A percentile compares a stretch with the other conserved stretches of the same genome.
phyloP scores from a whole-genome alignment of 371 early-diverging fungal species.

The Basidiobolus meristosporus region DNA sequence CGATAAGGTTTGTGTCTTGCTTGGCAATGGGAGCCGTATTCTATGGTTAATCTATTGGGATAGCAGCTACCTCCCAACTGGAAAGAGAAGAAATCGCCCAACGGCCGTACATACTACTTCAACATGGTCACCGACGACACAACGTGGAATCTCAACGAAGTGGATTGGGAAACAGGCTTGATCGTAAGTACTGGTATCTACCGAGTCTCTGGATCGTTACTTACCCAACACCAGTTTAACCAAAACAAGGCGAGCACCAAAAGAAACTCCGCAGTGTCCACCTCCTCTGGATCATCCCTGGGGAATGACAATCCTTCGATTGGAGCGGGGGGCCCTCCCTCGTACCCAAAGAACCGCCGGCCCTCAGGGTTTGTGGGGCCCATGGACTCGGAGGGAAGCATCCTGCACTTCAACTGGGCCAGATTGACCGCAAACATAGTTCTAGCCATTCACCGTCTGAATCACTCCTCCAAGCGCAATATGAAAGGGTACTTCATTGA shows the following conservation, averaged over 20 bases:
- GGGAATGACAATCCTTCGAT: constrained; percentile 4
- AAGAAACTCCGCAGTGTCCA: constrained; percentile 1
- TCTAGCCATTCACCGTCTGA: constrained; percentile 38
- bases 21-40: too few relatives aligned
- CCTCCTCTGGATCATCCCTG: constrained; percentile 3
- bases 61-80: constrained; percentile 31
- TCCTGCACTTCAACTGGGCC: constrained; percentile 33
- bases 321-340: constrained; percentile 2
- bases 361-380: constrained; percentile 7
- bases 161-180: constrained; percentile 5
- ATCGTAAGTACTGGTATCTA: background rate
- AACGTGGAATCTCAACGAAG: constrained; percentile 29
- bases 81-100: constrained; percentile 24
- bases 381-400: constrained; percentile 4
- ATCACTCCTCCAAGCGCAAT: constrained; percentile 31
- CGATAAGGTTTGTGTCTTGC: constrained; percentile 8
- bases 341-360: constrained; percentile 2
- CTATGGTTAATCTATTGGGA: too few relatives aligned
- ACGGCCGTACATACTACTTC: constrained; percentile 48
- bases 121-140: constrained; percentile 52
- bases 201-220: background rate
- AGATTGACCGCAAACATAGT: constrained; percentile 38
- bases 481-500: constrained; percentile 31
- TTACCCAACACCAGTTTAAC: background rate
- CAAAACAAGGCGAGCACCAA: too few relatives aligned